Percentiles rank a stretch among this genome's conserved stretches.
Conservation (phyloP, 768 basidiomycete genomes). For the Pholiota molesta region DNA sequence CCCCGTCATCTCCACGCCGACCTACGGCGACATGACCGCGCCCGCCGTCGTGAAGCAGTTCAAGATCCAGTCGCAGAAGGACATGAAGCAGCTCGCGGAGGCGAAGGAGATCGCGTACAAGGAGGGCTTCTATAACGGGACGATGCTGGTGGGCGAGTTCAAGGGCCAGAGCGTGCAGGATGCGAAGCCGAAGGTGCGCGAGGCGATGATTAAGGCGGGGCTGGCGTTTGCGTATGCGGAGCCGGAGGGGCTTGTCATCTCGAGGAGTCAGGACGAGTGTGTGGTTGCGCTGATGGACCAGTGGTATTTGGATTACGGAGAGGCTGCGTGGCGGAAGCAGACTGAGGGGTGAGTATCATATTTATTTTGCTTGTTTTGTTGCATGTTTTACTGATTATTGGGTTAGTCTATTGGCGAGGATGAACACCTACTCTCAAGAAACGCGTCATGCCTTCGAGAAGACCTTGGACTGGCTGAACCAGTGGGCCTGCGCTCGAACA, state of each 20-base stretch:
- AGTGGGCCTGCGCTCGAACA: constrained; percentile 99
- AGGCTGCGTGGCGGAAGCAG: constrained; percentile 83
- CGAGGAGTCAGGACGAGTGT: constrained; percentile 94
- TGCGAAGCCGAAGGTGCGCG: constrained; percentile 88
- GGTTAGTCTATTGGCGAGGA: constrained; percentile 71
- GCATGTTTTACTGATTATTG: constrained; percentile 8
- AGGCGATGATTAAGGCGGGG: constrained; percentile 76
- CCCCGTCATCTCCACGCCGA: constrained; percentile 84
- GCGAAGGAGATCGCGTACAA: constrained; percentile 99
- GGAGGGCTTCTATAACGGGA: constrained; percentile 96
- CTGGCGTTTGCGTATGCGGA: constrained; percentile 93
- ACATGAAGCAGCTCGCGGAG: constrained; percentile 89
- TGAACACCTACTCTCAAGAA: constrained; percentile 92
- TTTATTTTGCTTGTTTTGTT: neutral
- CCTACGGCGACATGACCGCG: constrained; percentile 93
- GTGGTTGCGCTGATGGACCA: constrained; percentile 98
- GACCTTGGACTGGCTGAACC: constrained; percentile 91
- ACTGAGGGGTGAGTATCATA: constrained; percentile 73
- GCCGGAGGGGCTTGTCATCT: constrained; percentile 89
- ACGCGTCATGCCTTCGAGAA: constrained; percentile 92
- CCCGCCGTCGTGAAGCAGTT: constrained; percentile 81
- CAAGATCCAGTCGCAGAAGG: constrained; percentile 96
- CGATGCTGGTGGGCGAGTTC: constrained; percentile 90
- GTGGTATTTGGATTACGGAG: constrained; percentile 99
- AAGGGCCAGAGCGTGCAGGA: constrained; percentile 88